Base-by-base conservation (phyloP, 2,329 filamentous ascomycete species). In the Pseudogymnoascus sp. region DNA sequence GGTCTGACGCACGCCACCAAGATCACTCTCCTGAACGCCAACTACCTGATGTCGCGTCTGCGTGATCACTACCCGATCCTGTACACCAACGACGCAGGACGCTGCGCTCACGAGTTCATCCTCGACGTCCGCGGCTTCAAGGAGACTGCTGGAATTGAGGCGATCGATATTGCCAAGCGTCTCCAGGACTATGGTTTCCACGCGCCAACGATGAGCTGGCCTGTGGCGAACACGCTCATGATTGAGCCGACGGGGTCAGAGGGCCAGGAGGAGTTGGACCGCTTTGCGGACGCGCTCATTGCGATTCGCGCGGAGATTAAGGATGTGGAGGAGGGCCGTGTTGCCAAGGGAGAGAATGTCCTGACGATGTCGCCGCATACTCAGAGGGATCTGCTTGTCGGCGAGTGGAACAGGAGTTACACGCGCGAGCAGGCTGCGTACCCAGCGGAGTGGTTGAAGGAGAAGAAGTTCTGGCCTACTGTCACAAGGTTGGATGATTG, bases 111-210 rank as follows among this genome's bases (percentile, higher is more conserved):
- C 80, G 93, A 97, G 77, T 97, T 97, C 78, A 97, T 97, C 75
- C 85, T 97, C 35, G 93, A 97, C 70, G 84, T 88, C 5, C 89
- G 93, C 21, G 84, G 86, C 23, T 96, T 97, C 81, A 90, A 91
- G 73, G 88, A 93, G 61, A 85, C 86, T 0, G 86, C 89, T 5
- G 91, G 91, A 25, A 80, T 97, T 69, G 93, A 97, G 77, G 93
- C 89, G 31, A 95, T 96, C 69, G 93, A 97, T 72, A 89, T 97
- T 67, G 93, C 93, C 71, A 97, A 97, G 82, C 90, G 93, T 66
- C 85, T 97, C 18, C 93, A 97, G 77, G 93, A 97, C 74, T 97
- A 96, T 74, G 93, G 93, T 43, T 97, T 97, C 84, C 93, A 97
- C 76, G 90, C 93, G 1, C 93, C 93, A 0, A 97, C 93, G 61